Percentiles rank a stretch among this genome's conserved stretches.
These are phyloP conservation scores for Dendrobium nobile DNA, from an alignment of 106 monocot species.

Conservation along the genomic window DNA sequence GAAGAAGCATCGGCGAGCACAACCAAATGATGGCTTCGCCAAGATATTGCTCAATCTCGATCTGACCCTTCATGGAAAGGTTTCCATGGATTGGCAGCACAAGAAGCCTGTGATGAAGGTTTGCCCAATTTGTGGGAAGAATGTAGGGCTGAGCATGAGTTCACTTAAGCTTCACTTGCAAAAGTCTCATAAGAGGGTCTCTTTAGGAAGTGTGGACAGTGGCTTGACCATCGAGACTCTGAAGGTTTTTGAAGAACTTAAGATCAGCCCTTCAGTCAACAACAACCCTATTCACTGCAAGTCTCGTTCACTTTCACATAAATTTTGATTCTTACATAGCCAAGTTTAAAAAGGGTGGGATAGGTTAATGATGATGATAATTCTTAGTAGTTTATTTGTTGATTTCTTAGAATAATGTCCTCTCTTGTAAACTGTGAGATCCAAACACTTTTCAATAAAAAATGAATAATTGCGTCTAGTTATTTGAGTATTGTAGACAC, in stretches of 20 bases:
- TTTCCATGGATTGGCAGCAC: conserved; percentile 91
- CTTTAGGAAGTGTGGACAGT: conserved; percentile 83
- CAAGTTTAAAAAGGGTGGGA: no score
- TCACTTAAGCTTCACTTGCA: conserved; percentile 89
- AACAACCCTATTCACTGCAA: conserved; percentile 27
- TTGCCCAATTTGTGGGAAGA: conserved; percentile 81
- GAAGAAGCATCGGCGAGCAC: conserved; percentile 69
- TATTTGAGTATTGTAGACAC: no score
- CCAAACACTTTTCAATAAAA: no score
- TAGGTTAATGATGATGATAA: no score
- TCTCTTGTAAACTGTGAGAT: no score
- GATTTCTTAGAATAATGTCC: no score
- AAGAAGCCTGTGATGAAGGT: conserved; percentile 73
- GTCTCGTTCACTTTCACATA: conserved; percentile 14
- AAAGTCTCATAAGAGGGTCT: conserved; percentile 59
- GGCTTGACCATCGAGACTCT: conserved; percentile 70
- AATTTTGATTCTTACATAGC: background rate
- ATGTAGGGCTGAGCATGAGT: conserved; percentile 80
- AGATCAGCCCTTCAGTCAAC: conserved; percentile 33
- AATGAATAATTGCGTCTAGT: no score
- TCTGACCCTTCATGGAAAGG: conserved; percentile 44
- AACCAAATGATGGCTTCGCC: conserved; percentile 86
- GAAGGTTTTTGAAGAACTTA: conserved; percentile 43
- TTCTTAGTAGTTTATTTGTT: no score
- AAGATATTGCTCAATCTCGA: conserved; percentile 58